These are phyloP conservation scores for Talaromyces adpressus DNA, from an alignment of 495 filamentous ascomycete genomes.

Conservation along the genomic window DNA sequence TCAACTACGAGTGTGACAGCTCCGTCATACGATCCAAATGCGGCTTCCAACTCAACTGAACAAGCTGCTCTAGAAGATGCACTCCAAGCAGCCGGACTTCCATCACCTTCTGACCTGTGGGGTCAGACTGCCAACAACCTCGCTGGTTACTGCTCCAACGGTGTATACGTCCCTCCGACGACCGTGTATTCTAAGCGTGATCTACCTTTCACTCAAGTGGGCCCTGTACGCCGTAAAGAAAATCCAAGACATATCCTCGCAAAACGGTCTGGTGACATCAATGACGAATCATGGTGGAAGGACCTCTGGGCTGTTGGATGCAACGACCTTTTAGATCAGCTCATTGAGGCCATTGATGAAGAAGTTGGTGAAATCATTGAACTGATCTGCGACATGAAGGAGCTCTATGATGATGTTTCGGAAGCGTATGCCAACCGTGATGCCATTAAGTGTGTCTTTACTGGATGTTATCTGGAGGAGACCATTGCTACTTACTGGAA, in stretches of 20 bases:
- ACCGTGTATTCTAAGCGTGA: background rate
- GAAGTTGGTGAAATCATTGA: background rate
- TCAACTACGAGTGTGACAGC: background rate
- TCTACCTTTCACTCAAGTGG: background rate
- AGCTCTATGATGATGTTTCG: background rate
- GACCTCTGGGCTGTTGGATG: background rate
- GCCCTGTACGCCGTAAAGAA: background rate
- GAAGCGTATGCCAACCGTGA: background rate
- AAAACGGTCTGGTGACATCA: background rate
- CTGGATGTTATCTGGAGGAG: background rate
- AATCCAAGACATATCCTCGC: background rate
- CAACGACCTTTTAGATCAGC: background rate
- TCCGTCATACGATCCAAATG: background rate
- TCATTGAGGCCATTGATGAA: background rate
- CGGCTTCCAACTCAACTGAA: background rate
- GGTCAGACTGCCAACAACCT: background rate
- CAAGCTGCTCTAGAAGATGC: background rate
- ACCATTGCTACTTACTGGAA: background rate
- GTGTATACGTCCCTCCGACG: background rate
- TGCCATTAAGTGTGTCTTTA: background rate
- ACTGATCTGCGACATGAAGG: background rate
- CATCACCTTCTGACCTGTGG: background rate
- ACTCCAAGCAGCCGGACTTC: background rate
- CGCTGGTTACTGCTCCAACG: background rate
- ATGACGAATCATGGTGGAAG: background rate